phyloP scores from a whole-genome alignment of 2,329 filamentous ascomycete genomes.

The Arachnopeziza araneosa region DNA sequence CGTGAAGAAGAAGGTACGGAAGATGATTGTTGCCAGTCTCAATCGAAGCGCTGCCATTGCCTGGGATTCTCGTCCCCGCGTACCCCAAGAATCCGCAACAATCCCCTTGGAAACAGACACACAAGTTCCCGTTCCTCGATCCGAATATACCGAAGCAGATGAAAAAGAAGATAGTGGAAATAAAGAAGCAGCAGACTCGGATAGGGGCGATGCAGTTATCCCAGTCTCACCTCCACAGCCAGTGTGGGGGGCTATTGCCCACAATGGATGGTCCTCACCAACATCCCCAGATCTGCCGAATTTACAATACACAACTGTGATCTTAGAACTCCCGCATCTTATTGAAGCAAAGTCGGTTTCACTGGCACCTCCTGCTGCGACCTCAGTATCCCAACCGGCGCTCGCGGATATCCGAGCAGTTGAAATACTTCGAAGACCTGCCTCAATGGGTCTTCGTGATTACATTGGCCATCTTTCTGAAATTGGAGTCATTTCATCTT shows the following conservation, averaged over 20 bases:
- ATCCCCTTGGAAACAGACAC: slow-evolving; percentile 26
- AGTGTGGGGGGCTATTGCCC: slow-evolving; percentile 78
- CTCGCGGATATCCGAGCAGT: slow-evolving; percentile 63
- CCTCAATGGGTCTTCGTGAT: slow-evolving; percentile 68
- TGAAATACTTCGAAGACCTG: slow-evolving; percentile 63
- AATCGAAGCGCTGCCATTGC: slow-evolving; percentile 75
- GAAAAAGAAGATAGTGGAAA: slow-evolving; percentile 4
- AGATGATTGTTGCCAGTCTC: slow-evolving; percentile 68
- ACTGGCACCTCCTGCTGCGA: slow-evolving; percentile 57
- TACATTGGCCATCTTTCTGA: slow-evolving; percentile 69
- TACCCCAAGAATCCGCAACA: slow-evolving; percentile 34
- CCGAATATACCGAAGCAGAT: slow-evolving; percentile 12
- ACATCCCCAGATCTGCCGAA: slow-evolving; percentile 67
- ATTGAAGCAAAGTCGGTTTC: slow-evolving; percentile 93
- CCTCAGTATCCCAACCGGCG: slow-evolving; percentile 35
- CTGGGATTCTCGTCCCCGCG: slow-evolving; percentile 67
- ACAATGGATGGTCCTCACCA: slow-evolving; percentile 85
- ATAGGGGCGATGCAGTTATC: slow-evolving; percentile 18
- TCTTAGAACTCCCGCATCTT: slow-evolving; percentile 79
- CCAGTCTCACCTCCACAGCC: slow-evolving; percentile 19
- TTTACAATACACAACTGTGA: slow-evolving; percentile 76
- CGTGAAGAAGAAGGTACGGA: slow-evolving; percentile 66
- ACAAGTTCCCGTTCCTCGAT: slow-evolving; percentile 21
- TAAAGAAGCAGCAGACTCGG: slow-evolving; percentile 3
- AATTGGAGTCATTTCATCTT: slow-evolving; percentile 59